phyloP scores from a whole-genome alignment of 2,329 filamentous ascomycete genomes.

The Verticillium albo-atrum region DNA sequence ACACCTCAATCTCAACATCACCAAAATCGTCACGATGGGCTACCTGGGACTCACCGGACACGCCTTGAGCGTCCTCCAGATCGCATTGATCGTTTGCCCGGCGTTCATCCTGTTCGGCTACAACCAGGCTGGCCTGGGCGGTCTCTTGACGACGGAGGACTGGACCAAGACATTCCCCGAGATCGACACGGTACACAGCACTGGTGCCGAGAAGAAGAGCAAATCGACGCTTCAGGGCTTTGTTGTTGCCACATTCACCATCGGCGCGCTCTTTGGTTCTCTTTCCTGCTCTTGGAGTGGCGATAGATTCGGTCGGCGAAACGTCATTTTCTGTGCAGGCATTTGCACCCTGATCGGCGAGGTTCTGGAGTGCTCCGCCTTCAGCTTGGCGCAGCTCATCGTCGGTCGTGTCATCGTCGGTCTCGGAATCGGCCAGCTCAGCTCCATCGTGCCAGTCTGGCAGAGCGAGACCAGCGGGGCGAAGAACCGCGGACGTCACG shows the following conservation, averaged over 20 bases:
- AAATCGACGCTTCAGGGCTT: slow-evolving; percentile 32
- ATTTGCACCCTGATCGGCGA: slow-evolving; percentile 45
- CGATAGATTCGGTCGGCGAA: slow-evolving; percentile 44
- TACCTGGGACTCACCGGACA: slow-evolving; percentile 21
- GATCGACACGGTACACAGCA: slow-evolving; percentile 31
- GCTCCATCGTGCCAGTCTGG: slow-evolving; percentile 35
- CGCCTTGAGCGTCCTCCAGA: slow-evolving; percentile 29
- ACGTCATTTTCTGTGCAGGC: slow-evolving; percentile 43
- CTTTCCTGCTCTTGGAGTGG: slow-evolving; percentile 31
- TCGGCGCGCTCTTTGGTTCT: slow-evolving; percentile 30
- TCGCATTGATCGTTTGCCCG: slow-evolving; percentile 36
- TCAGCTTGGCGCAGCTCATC: slow-evolving; percentile 42
- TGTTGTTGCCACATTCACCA: slow-evolving; percentile 29
- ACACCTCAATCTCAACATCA: background rate
- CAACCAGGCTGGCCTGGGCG: slow-evolving; percentile 34
- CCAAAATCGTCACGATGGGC: background rate
- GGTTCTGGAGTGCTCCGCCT: slow-evolving; percentile 41
- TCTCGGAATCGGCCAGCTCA: slow-evolving; percentile 34
- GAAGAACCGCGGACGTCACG: slow-evolving; percentile 36
- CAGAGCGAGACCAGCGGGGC: slow-evolving; percentile 32
- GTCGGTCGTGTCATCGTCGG: slow-evolving; percentile 46
- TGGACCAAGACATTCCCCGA: slow-evolving; percentile 31
- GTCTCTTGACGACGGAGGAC: slow-evolving; percentile 25
- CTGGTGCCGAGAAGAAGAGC: slow-evolving; percentile 19
- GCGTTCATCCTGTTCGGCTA: slow-evolving; percentile 37